phyloP scores from a whole-genome alignment of 23 red algal genomes.

The Gracilaria gracilis region DNA sequence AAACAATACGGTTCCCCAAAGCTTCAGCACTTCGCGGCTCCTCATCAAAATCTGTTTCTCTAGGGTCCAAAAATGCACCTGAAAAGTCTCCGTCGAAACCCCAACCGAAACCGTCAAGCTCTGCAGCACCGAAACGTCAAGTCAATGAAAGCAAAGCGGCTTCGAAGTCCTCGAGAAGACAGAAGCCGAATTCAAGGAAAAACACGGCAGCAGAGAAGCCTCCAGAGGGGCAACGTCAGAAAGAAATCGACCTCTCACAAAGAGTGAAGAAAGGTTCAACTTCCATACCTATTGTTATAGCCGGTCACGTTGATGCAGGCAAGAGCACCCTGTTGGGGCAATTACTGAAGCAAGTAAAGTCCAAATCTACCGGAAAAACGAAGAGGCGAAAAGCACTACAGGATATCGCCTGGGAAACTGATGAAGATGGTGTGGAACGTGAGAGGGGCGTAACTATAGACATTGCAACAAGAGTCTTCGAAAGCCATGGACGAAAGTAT shows the following conservation, averaged over 20 bases:
- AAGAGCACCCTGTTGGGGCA: conserved; percentile 80
- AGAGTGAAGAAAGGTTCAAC: conserved; percentile 26
- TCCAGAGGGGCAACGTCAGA: conserved; percentile 8
- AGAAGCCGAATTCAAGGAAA: background rate
- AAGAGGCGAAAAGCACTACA: conserved; percentile 3
- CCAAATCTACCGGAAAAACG: background rate
- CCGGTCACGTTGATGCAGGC: conserved; percentile 91
- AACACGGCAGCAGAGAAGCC: background rate
- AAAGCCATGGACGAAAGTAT: conserved; percentile 64
- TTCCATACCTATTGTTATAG: conserved; percentile 73
- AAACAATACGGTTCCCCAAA: conserved; percentile 47
- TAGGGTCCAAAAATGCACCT: background rate
- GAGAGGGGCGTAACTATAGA: conserved; percentile 98
- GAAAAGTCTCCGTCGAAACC: background rate
- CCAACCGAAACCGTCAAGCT: background rate
- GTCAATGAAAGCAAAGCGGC: background rate
- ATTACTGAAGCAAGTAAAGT: conserved; percentile 23
- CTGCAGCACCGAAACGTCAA: background rate
- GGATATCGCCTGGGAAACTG: conserved; percentile 88
- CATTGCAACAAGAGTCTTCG: conserved; percentile 90
- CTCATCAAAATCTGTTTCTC: background rate
- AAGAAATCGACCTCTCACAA: conserved; percentile 23
- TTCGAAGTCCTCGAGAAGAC: background rate
- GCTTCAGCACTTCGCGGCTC: background rate
- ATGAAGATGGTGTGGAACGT: conserved; percentile 90